These are phyloP conservation scores for Tricholoma sp. DNA, from an alignment of 768 basidiomycete species.

Conservation along the genomic window DNA sequence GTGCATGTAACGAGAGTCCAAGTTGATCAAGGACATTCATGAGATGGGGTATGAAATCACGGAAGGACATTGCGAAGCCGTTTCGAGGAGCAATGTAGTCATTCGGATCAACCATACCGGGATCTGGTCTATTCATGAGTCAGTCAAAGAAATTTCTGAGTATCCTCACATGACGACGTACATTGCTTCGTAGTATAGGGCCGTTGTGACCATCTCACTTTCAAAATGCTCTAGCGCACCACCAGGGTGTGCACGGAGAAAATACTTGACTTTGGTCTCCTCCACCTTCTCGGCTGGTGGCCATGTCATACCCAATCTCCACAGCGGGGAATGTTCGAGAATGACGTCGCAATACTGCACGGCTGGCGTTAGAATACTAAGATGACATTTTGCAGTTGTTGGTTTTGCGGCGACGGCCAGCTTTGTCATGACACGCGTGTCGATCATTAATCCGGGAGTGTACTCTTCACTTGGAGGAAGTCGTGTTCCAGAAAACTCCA, in stretches of 20 bases:
- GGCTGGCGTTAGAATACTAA: constrained; percentile 68
- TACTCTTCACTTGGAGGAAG: constrained; percentile 58
- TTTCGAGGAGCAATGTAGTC: constrained; percentile 80
- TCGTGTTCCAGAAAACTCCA: constrained; percentile 82
- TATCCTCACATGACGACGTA: constrained; percentile 30
- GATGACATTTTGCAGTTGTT: constrained; percentile 67
- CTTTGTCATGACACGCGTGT: constrained; percentile 73
- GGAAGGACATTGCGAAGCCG: constrained; percentile 80
- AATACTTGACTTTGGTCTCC: constrained; percentile 77
- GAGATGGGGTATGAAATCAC: constrained; percentile 76
- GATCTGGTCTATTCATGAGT: constrained; percentile 59
- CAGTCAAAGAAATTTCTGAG: neutral
- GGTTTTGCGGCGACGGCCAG: constrained; percentile 73
- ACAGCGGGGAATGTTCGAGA: constrained; percentile 63
- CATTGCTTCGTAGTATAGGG: constrained; percentile 85
- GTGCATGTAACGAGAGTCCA: constrained; percentile 77
- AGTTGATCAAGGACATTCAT: constrained; percentile 81
- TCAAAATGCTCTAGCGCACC: constrained; percentile 87
- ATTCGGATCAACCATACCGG: constrained; percentile 67
- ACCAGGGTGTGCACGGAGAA: constrained; percentile 77
- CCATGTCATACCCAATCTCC: constrained; percentile 76
- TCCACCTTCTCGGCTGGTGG: constrained; percentile 67
- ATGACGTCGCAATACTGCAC: constrained; percentile 80
- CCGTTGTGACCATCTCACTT: constrained; percentile 72
- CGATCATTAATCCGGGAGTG: constrained; percentile 66